phyloP scores from a whole-genome alignment of 805 yeast species.

The Cyberlindnera maritima region DNA sequence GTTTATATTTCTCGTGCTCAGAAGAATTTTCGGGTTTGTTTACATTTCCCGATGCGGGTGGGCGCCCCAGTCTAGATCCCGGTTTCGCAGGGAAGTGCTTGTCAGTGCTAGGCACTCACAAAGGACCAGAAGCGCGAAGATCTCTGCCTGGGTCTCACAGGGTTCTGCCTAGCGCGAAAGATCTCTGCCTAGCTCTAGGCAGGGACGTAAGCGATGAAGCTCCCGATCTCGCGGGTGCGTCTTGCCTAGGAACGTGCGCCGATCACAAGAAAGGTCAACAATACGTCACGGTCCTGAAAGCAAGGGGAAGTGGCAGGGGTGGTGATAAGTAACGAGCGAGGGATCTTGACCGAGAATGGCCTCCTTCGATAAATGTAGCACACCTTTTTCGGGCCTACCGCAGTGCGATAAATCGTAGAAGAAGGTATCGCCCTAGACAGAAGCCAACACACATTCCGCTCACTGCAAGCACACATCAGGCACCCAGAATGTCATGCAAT shows the following conservation, averaged over 20 bases:
- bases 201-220: not conserved
- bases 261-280: not conserved
- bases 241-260: slow-evolving; percentile 1
- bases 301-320: not conserved
- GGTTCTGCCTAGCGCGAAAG: not conserved
- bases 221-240: slow-evolving; percentile 5
- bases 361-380: too few relatives aligned
- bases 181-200: not conserved
- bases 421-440: not conserved
- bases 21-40: slow-evolving; percentile 17
- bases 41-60: slow-evolving; percentile 18
- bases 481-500: not conserved
- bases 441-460: not conserved
- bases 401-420: too few relatives aligned
- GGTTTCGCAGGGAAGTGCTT: not conserved
- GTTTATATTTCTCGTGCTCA: slow-evolving; percentile 12
- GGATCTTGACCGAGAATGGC: too few relatives aligned
- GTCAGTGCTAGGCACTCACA: not conserved
- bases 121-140: not conserved
- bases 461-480: not conserved
- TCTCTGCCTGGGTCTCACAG: not conserved
- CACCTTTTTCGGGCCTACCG: too few relatives aligned
- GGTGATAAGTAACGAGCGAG: too few relatives aligned
- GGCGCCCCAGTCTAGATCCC: slow-evolving; percentile 8
- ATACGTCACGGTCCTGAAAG: not conserved